Conservation (phyloP, 2,329 filamentous ascomycete genomes). For the Nothopassalora personata region DNA sequence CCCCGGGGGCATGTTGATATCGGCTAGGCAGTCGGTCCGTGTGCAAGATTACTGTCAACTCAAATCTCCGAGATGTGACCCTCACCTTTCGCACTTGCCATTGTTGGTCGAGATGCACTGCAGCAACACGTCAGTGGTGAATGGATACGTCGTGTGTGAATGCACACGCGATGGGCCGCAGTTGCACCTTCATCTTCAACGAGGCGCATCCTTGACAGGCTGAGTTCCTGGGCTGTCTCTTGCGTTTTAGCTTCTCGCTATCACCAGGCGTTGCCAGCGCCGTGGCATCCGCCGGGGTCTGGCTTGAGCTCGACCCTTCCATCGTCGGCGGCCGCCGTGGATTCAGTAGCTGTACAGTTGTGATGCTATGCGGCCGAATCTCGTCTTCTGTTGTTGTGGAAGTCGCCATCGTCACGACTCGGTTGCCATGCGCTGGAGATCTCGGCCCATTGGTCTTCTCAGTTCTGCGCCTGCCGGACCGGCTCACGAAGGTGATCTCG, state of each 20-base stretch:
- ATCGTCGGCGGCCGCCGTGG: background rate
- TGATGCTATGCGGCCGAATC: background rate
- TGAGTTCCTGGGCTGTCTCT: conserved; percentile 26
- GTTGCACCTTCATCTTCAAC: conserved; percentile 26
- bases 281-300: conserved; percentile 1
- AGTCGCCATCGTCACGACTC: background rate
- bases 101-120: conserved; percentile 16
- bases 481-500: background rate
- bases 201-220: conserved; percentile 26
- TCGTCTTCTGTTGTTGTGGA: background rate
- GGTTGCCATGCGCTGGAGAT: background rate
- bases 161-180: background rate
- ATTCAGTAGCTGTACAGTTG: background rate
- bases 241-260: conserved; percentile 17
- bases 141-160: background rate
- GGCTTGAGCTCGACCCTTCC: conserved; percentile 1
- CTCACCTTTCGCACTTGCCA: conserved; percentile 23
- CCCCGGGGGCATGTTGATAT: background rate
- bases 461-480: background rate
- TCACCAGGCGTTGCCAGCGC: conserved; percentile 8
- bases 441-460: background rate
- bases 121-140: background rate
- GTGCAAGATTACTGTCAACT: background rate
- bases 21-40: background rate
- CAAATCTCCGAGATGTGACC: background rate